Evolutionary conservation across 345 rosid species (phyloP).

Genomic region (Ceriops tagal): DNA sequence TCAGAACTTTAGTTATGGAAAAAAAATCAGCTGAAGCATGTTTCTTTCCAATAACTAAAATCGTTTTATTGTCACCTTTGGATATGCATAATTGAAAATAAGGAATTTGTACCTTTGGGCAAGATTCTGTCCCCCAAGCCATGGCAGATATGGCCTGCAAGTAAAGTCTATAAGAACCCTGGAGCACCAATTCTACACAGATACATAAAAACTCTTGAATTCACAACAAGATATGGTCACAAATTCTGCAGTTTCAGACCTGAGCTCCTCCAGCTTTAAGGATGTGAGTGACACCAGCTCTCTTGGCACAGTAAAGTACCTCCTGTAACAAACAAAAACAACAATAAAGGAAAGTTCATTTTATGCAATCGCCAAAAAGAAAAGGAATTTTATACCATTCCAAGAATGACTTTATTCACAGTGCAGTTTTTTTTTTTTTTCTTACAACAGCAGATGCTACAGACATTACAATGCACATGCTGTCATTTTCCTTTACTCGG

Average conservation of each 20-base stretch:
- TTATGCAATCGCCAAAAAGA: neutral
- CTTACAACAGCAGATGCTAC: no score
- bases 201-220: neutral
- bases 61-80: neutral
- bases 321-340: constrained; percentile 40
- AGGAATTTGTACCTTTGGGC: constrained; percentile 70
- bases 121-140: constrained; percentile 97
- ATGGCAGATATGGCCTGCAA: constrained; percentile 87
- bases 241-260: constrained; percentile 37
- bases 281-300: constrained; percentile 87
- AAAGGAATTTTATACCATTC: no score
- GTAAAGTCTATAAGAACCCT: neutral
- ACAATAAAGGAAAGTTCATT: neutral
- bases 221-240: neutral
- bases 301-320: constrained; percentile 88
- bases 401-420: no score
- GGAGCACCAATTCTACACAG: neutral
- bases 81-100: neutral
- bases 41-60: neutral
- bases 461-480: no score
- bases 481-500: no score
- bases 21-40: neutral
- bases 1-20: neutral
- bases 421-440: no score
- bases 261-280: constrained; percentile 98